Percentiles rank a stretch among this genome's conserved stretches.
Conservation (phyloP, 2,329 filamentous ascomycete species). For the Phialophora tarda region DNA sequence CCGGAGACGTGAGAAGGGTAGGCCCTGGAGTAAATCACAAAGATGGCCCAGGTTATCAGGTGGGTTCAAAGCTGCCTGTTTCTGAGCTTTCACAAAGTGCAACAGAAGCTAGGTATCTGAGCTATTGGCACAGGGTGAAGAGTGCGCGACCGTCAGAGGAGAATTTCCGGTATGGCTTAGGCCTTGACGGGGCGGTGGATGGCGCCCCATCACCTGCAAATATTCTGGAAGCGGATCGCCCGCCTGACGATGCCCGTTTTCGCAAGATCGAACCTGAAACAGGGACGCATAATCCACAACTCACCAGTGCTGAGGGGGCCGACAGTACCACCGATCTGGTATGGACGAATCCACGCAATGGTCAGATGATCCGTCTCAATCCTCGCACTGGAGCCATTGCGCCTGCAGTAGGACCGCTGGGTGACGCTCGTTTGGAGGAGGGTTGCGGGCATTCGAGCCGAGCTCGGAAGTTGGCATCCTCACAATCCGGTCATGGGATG, state of each 20-base stretch:
- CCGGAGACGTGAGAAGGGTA: background rate
- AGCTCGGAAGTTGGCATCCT: too few relatives aligned
- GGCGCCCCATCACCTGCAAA: background rate
- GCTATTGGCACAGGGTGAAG: constrained; percentile 31
- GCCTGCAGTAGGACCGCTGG: background rate
- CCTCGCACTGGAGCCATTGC: constrained; percentile 44
- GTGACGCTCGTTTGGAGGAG: background rate
- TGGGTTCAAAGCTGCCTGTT: background rate
- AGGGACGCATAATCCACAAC: background rate
- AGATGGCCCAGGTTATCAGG: background rate
- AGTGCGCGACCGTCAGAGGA: constrained; percentile 14
- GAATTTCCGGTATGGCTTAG: constrained; percentile 17
- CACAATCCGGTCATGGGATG: background rate
- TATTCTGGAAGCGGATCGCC: background rate
- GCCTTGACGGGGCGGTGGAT: background rate
- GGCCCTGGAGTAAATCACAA: background rate
- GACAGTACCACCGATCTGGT: constrained; percentile 48
- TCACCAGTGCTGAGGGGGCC: background rate
- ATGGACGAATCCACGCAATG: constrained; percentile 66
- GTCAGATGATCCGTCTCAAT: constrained; percentile 56
- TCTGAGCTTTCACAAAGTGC: constrained; percentile 6
- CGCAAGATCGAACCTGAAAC: background rate
- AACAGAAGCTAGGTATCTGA: constrained; percentile 17
- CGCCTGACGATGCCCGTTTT: background rate
- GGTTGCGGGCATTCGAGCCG: background rate